Percentiles rank a stretch among this genome's conserved stretches.
These are phyloP conservation scores for Trichoderma brevicompactum DNA, from an alignment of 2,329 filamentous ascomycete genomes.

Conservation along the genomic window DNA sequence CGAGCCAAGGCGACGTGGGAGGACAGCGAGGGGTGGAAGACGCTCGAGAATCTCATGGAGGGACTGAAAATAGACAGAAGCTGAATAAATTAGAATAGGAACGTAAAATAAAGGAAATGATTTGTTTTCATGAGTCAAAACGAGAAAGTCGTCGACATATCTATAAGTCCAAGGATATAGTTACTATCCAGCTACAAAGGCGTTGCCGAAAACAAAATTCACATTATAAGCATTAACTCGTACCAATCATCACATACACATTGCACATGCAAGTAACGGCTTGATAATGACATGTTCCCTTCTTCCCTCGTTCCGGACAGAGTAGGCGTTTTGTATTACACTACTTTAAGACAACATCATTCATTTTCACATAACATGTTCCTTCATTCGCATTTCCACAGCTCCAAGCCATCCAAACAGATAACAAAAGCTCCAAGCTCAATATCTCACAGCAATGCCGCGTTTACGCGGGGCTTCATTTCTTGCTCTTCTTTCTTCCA, in stretches of 20 bases:
- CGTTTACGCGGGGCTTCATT: conserved; percentile 49
- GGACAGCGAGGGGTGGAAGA: conserved; percentile 69
- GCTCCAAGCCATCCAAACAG: not conserved
- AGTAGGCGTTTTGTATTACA: not conserved
- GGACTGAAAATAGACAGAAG: conserved; percentile 50
- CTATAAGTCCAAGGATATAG: too few species aligned
- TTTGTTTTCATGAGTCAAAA: too few species aligned
- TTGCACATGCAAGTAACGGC: too few species aligned
- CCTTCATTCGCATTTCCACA: not conserved
- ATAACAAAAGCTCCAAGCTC: not conserved
- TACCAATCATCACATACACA: too few species aligned
- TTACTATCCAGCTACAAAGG: too few species aligned
- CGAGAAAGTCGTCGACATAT: too few species aligned
- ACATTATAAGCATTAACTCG: too few species aligned
- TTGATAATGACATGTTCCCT: too few species aligned
- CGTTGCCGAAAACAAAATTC: too few species aligned
- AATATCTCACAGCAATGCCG: not conserved
- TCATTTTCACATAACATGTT: not conserved
- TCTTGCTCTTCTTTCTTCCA: conserved; percentile 89
- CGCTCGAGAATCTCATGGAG: conserved; percentile 60
- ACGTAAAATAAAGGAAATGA: not conserved
- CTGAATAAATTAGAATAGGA: conserved; percentile 3
- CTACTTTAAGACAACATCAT: not conserved
- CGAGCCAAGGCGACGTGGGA: conserved; percentile 85
- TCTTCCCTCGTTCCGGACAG: not conserved